These are phyloP conservation scores for Smallanthus sonchifolius DNA, from an alignment of 129 eudicot species.

Conservation along the genomic window DNA sequence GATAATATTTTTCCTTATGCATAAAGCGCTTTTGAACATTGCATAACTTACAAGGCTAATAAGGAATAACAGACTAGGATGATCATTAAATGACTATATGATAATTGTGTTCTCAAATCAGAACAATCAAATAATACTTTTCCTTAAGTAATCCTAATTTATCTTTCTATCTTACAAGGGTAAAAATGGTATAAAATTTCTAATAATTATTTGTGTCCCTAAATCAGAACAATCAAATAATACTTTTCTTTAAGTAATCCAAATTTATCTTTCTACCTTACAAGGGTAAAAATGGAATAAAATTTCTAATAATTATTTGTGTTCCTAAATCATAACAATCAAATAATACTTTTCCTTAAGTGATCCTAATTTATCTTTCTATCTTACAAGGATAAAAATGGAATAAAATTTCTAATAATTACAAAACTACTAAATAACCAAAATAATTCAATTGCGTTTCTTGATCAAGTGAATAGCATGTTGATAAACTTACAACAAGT, in stretches of 20 bases:
- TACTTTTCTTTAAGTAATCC: not conserved
- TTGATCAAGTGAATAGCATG: not conserved
- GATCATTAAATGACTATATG: not conserved
- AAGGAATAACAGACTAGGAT: not conserved
- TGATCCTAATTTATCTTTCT: not conserved
- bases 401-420: not conserved
- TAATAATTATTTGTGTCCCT: too few relatives aligned
- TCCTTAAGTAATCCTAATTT: not conserved
- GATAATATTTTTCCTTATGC: not conserved
- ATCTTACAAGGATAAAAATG: slow-evolving; percentile 6
- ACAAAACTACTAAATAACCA: not conserved
- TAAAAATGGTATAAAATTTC: not conserved
- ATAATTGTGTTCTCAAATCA: not conserved
- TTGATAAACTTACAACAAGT: slow-evolving; percentile 43
- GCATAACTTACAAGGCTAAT: not conserved
- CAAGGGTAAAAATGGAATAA: not conserved
- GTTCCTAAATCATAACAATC: slow-evolving; percentile 6
- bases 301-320: not conserved
- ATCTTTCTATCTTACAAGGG: not conserved
- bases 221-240: not conserved
- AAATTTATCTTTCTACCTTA: not conserved
- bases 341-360: not conserved
- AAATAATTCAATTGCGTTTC: not conserved
- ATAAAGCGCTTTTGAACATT: not conserved
- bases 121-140: not conserved